These are phyloP conservation scores for Trapa incisa DNA, from an alignment of 345 rosid genomes.

Conservation along the genomic window DNA sequence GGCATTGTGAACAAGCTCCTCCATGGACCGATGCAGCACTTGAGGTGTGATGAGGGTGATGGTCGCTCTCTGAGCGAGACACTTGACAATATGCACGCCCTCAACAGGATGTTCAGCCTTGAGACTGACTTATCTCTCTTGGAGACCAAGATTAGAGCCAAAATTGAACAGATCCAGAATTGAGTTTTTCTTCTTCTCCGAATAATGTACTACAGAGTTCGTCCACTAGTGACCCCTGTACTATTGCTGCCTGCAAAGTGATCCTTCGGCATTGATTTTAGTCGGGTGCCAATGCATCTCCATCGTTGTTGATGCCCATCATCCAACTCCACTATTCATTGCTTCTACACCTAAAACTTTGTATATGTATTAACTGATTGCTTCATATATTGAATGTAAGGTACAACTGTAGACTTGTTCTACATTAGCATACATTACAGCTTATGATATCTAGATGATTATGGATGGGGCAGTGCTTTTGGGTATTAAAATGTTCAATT, in stretches of 20 bases:
- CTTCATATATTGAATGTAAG: not conserved
- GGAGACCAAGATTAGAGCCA: constrained; percentile 79
- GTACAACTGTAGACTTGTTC: not conserved
- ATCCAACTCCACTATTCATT: no score
- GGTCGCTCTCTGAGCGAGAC: constrained; percentile 67
- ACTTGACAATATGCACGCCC: constrained; percentile 97
- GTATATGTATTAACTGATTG: not conserved
- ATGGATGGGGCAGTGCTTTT: no score
- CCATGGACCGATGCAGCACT: constrained; percentile 97
- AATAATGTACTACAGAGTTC: not conserved
- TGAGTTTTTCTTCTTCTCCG: constrained; percentile 3
- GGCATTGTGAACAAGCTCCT: constrained; percentile 91
- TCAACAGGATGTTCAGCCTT: constrained; percentile 82
- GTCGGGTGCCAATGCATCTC: not conserved
- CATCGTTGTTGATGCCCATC: not conserved
- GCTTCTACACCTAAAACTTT: not conserved
- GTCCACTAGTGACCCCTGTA: not conserved
- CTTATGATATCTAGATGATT: no score
- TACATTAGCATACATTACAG: not conserved
- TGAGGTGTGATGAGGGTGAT: constrained; percentile 84
- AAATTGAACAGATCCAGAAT: constrained; percentile 46
- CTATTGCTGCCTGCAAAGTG: not conserved
- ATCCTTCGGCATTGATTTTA: not conserved
- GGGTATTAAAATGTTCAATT: no score
- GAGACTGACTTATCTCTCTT: constrained; percentile 61